These are phyloP conservation scores for Yamadazyma ubonensis DNA, from an alignment of 805 yeast species.

Conservation along the genomic window DNA sequence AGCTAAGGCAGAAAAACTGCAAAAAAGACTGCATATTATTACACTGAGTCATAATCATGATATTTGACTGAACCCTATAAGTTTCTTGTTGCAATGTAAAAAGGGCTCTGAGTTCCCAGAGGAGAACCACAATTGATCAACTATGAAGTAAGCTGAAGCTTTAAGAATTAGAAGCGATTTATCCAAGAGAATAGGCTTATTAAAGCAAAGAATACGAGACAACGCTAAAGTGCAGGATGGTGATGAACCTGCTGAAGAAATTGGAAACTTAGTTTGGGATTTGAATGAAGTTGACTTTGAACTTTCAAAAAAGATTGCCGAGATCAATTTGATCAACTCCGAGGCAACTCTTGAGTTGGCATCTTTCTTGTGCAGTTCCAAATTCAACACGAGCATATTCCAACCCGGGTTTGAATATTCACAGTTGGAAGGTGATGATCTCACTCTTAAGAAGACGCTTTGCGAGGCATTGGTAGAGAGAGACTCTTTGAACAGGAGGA, in stretches of 20 bases:
- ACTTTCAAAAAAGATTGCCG: constrained; percentile 8
- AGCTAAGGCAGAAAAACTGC: no score
- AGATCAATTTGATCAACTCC: constrained; percentile 13
- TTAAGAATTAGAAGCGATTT: constrained; percentile 14
- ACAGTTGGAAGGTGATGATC: neutral
- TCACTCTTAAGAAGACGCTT: constrained; percentile 9
- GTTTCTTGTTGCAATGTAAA: no score
- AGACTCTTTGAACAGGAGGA: constrained; percentile 13
- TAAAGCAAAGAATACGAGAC: constrained; percentile 9
- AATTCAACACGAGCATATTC: no score
- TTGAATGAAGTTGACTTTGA: constrained; percentile 5
- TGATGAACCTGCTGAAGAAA: constrained; percentile 12
- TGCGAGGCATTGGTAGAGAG: constrained; percentile 16
- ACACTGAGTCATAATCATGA: no score
- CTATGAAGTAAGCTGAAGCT: constrained; percentile 15
- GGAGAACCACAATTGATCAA: no score
- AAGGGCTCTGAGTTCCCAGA: no score
- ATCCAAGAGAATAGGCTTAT: constrained; percentile 7
- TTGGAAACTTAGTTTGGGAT: constrained; percentile 3
- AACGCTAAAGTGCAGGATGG: constrained; percentile 14
- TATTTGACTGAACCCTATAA: no score
- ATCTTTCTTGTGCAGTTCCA: no score
- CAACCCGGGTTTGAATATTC: no score
- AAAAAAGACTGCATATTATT: no score
- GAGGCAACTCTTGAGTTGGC: constrained; percentile 9